Base-by-base conservation (phyloP, 257 asterid genomes). In the Apocynum venetum region DNA sequence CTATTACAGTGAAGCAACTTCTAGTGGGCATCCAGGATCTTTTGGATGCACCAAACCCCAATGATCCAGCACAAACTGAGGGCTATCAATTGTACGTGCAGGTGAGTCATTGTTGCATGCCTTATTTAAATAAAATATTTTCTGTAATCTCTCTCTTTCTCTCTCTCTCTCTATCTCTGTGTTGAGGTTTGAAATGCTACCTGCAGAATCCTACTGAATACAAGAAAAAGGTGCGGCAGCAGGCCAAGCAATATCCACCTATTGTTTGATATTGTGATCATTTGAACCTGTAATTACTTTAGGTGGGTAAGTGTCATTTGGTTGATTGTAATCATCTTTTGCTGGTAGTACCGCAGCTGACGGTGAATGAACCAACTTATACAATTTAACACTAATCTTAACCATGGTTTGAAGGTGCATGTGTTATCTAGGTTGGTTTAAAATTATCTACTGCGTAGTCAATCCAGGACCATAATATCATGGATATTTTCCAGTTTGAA, bases 1-100 rank as follows among this genome's bases (percentile, higher is more conserved):
- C 86, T 19, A 82, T 85, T 52, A 85, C 88, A 56, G 86, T 85
- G 48, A 82, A 80, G 77, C 88, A 85, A 73, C 80, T 82, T 80
- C 81, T 85, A 55, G 78, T 82, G 43, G 88, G 88, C 65, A 82
- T 85, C 75, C 88, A 85, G 67, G 88, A 85, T 76, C 83, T 85
- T 72, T 76, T 85, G 1, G 86, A 82, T 71, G 81, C 63, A 53
- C 88, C 88, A 36, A 85, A 85, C 57, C 86, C 86, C 3, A 72
- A 76, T 59, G 85, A 85, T 80, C 86, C 88, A 43, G 86, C 86
- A 2, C 86, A 82, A 74, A 80, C 81, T 3, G 84, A 82, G 43
- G 88, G 83, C 47, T 82, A 82, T 64, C 78, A 75, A 25, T 63
- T 82, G 75, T 82, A n/a, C 55, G 71, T 79, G 48, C 80, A 82